These are phyloP conservation scores for Hemerocallis citrina DNA, from an alignment of 106 monocot genomes.

Conservation along the genomic window DNA sequence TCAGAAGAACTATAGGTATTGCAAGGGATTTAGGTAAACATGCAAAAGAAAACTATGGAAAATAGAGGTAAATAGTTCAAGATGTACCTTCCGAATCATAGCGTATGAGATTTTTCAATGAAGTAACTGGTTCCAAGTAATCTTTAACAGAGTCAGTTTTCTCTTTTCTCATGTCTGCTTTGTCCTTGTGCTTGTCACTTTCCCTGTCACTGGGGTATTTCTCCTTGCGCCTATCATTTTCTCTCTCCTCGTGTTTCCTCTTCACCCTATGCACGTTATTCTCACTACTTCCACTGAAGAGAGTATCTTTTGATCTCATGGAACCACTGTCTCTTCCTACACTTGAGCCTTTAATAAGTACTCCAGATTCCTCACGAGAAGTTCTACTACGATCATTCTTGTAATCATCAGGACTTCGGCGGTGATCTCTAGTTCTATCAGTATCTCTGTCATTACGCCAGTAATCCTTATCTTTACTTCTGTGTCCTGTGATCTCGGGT, in stretches of 20 bases:
- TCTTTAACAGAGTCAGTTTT: conserved; percentile 9
- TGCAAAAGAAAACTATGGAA: not conserved
- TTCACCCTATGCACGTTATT: conserved; percentile 11
- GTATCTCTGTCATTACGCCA: conserved; percentile 27
- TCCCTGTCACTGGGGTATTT: conserved; percentile 40
- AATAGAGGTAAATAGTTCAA: not conserved
- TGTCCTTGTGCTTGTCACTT: conserved; percentile 10
- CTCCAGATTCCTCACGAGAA: conserved; percentile 17
- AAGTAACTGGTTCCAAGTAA: conserved; percentile 13
- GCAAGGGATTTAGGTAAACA: not conserved
- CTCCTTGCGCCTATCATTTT: conserved; percentile 30
- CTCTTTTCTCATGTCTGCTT: conserved; percentile 31
- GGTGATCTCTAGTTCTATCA: conserved; percentile 29
- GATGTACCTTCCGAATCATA: conserved; percentile 11
- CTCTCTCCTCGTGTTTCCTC: conserved; percentile 31
- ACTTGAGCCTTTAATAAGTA: conserved; percentile 11
- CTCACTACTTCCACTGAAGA: conserved; percentile 21
- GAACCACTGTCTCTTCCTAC: conserved; percentile 13
- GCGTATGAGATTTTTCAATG: conserved; percentile 24
- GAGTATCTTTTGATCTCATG: conserved; percentile 15
- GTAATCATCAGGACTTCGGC: conserved; percentile 31
- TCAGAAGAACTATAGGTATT: not conserved
- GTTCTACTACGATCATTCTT: conserved; percentile 24
- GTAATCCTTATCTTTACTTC: conserved; percentile 23
- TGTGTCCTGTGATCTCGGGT: conserved; percentile 15